These are phyloP conservation scores for Rutstroemia sp. DNA, from an alignment of 2,329 filamentous ascomycete genomes.

Conservation along the genomic window DNA sequence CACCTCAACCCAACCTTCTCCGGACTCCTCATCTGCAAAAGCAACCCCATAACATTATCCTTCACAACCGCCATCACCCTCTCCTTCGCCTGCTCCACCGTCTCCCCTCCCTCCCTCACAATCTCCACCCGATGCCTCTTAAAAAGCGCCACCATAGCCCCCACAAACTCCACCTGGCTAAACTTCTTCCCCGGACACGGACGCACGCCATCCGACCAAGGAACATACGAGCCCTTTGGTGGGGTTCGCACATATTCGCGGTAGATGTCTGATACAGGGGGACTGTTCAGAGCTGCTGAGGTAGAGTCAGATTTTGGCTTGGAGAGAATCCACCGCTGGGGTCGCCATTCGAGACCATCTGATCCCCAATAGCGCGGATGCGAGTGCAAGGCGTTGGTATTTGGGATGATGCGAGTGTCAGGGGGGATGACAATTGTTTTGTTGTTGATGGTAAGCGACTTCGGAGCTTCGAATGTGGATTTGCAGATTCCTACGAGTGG, in stretches of 20 bases:
- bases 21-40: constrained; percentile 15
- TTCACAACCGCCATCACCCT: constrained; percentile 11
- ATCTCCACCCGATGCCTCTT: constrained; percentile 6
- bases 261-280: not conserved
- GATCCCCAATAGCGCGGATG: not conserved
- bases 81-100: not conserved
- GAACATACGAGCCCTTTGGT: constrained; percentile 10
- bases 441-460: not conserved
- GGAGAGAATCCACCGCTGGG: not conserved
- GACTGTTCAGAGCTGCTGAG: not conserved
- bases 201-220: constrained; percentile 14
- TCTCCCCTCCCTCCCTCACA: not conserved
- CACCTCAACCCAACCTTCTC: constrained; percentile 15
- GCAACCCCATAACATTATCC: constrained; percentile 12
- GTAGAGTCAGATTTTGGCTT: not conserved
- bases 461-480: not conserved
- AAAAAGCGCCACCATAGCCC: constrained; percentile 11
- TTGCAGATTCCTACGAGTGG: constrained; percentile 1
- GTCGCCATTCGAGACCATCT: not conserved
- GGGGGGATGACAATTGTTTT: not conserved
- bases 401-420: not conserved
- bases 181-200: constrained; percentile 20
- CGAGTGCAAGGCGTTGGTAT: not conserved
- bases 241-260: constrained; percentile 1
- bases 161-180: constrained; percentile 19